These are phyloP conservation scores for Lumnitzera littorea DNA, from an alignment of 345 rosid species.

Conservation along the genomic window DNA sequence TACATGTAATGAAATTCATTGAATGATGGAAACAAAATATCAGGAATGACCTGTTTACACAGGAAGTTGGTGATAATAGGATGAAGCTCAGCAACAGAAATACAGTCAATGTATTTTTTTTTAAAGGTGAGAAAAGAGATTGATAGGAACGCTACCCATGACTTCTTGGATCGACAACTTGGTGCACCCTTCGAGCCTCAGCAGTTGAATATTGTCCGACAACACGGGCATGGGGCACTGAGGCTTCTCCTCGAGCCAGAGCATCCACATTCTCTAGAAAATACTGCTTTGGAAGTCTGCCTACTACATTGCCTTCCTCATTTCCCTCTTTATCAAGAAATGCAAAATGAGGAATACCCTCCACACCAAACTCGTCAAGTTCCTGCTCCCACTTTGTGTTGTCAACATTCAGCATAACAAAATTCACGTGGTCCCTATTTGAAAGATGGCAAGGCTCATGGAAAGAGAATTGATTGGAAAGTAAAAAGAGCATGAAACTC, in stretches of 20 bases:
- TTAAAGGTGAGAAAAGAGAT: background rate
- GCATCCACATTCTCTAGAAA: conserved; percentile 78
- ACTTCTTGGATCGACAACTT: conserved; percentile 77
- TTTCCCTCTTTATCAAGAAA: conserved; percentile 81
- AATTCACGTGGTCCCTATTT: conserved; percentile 81
- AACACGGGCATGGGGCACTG: conserved; percentile 78
- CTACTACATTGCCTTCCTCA: conserved; percentile 90
- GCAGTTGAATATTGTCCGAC: conserved; percentile 81
- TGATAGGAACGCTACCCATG: conserved; percentile 47
- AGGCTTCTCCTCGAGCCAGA: conserved; percentile 61
- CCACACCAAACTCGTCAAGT: conserved; percentile 94
- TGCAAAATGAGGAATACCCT: conserved; percentile 90
- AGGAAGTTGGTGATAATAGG: too few relatives aligned
- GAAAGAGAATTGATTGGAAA: too few relatives aligned
- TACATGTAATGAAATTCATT: too few relatives aligned
- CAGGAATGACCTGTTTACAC: too few relatives aligned
- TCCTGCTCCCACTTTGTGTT: conserved; percentile 98
- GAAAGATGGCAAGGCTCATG: background rate
- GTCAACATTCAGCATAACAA: conserved; percentile 94
- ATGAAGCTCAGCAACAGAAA: too few relatives aligned
- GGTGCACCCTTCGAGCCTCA: conserved; percentile 61
- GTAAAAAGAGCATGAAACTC: too few relatives aligned
- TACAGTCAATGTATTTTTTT: too few relatives aligned
- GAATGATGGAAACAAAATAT: too few relatives aligned
- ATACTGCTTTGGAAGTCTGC: conserved; percentile 77